phyloP scores from a whole-genome alignment of 1,284 basidiomycete species.

The Naganishia sp. region DNA sequence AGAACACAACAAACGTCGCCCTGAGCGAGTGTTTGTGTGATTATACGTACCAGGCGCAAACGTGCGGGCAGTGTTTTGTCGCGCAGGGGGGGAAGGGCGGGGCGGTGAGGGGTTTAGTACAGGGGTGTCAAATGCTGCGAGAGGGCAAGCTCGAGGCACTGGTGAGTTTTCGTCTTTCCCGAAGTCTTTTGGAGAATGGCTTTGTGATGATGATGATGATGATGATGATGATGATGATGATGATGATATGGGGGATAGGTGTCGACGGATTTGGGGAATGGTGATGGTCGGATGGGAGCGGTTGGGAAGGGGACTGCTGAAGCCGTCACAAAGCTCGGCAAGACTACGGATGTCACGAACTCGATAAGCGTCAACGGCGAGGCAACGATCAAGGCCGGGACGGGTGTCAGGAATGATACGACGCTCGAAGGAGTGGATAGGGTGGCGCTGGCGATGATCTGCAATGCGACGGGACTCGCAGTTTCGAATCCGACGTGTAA shows the following conservation, averaged over 20 bases:
- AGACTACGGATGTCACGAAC: too few relatives aligned
- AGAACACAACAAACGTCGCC: background rate
- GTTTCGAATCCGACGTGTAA: background rate
- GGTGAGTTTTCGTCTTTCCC: background rate
- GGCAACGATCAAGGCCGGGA: too few relatives aligned
- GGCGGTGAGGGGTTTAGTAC: background rate
- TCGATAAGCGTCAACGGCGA: too few relatives aligned
- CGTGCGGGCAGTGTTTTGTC: conserved; percentile 18
- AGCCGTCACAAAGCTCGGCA: too few relatives aligned
- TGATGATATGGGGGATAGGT: background rate
- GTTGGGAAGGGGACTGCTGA: too few relatives aligned
- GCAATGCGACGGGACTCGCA: conserved; percentile 13
- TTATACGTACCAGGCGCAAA: conserved; percentile 9
- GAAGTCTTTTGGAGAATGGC: background rate
- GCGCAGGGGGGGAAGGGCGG: background rate
- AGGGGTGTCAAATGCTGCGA: background rate
- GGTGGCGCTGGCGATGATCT: conserved; percentile 3
- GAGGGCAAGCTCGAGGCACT: background rate
- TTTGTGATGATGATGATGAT: background rate
- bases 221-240: too few relatives aligned
- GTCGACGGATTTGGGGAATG: background rate
- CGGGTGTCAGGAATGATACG: too few relatives aligned
- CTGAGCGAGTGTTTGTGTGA: conserved; percentile 19
- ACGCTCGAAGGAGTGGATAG: conserved; percentile 4
- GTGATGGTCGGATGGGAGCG: too few relatives aligned